Evolutionary conservation across 2,329 filamentous ascomycete species (phyloP).

Genomic region (Exophiala bonariae): DNA sequence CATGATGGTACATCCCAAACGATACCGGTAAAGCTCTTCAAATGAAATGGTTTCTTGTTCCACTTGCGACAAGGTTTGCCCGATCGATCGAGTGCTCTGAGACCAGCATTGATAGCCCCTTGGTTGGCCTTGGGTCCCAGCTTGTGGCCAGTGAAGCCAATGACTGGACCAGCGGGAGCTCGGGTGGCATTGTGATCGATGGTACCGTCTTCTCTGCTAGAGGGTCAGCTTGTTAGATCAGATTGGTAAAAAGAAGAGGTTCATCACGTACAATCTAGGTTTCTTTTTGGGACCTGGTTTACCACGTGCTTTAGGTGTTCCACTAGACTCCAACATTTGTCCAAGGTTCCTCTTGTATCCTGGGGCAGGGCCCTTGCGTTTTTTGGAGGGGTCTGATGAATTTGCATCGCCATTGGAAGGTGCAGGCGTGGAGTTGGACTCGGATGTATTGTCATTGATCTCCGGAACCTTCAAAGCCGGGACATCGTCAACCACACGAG

Average conservation of each 20-base stretch:
- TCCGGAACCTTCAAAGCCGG: constrained; percentile 43
- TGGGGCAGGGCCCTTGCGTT: constrained; percentile 72
- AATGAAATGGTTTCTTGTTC: constrained; percentile 75
- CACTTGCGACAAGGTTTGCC: constrained; percentile 92
- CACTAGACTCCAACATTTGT: constrained; percentile 51
- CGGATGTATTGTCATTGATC: constrained; percentile 37
- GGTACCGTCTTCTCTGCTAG: constrained; percentile 50
- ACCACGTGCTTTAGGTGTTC: constrained; percentile 68
- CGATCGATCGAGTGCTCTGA: constrained; percentile 88
- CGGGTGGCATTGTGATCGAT: constrained; percentile 41
- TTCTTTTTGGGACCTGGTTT: constrained; percentile 98
- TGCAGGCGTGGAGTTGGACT: constrained; percentile 38
- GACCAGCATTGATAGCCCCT: constrained; percentile 93
- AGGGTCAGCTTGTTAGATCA: constrained; percentile 10
- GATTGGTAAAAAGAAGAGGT: constrained; percentile 4
- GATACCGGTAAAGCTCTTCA: constrained; percentile 92
- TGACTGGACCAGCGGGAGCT: constrained; percentile 53
- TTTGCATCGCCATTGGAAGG: constrained; percentile 45
- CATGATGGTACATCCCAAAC: constrained; percentile 80
- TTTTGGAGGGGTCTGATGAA: constrained; percentile 54
- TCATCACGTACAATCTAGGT: constrained; percentile 74
- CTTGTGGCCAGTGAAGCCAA: constrained; percentile 61
- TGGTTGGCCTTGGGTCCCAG: constrained; percentile 95
- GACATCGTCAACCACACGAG: constrained; percentile 30
- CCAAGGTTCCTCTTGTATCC: constrained; percentile 59